Conservation (phyloP, 768 basidiomycete genomes). For the Gloeophyllum trabeum region DNA sequence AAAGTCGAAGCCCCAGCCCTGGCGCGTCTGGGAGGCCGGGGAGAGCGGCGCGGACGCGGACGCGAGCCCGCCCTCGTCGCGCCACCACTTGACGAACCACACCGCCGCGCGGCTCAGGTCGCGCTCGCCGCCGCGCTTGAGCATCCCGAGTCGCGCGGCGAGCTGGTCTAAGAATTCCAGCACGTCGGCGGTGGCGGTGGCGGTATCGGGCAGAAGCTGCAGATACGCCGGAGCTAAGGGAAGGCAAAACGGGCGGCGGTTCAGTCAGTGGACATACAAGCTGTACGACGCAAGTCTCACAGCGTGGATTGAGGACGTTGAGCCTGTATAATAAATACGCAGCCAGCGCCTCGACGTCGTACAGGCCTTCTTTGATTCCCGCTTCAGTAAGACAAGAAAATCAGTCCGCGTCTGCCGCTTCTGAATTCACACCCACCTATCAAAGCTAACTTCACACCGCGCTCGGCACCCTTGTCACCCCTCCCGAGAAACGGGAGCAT, state of each 20-base stretch:
- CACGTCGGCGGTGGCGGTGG: constrained; percentile 49
- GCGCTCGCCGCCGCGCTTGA: constrained; percentile 61
- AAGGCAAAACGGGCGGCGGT: neutral
- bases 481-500: constrained; percentile 92
- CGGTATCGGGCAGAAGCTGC: constrained; percentile 40
- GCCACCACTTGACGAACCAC: constrained; percentile 86
- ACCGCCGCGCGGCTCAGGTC: constrained; percentile 64
- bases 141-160: constrained; percentile 70
- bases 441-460: constrained; percentile 85
- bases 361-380: constrained; percentile 89
- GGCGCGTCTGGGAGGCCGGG: constrained; percentile 14
- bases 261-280: constrained; percentile 1
- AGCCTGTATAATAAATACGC: constrained; percentile 81
- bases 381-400: constrained; percentile 29
- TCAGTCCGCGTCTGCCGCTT: neutral
- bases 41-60: constrained; percentile 31
- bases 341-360: constrained; percentile 75
- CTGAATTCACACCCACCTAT: constrained; percentile 54
- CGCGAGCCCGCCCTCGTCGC: constrained; percentile 55
- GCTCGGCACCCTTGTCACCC: constrained; percentile 78
- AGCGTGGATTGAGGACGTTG: constrained; percentile 61
- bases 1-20: constrained; percentile 81
- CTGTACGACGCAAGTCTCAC: constrained; percentile 29
- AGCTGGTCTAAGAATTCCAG: constrained; percentile 58
- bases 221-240: constrained; percentile 58